These are phyloP conservation scores for Hypericum androsaemum DNA, from an alignment of 345 rosid genomes.

Conservation along the genomic window DNA sequence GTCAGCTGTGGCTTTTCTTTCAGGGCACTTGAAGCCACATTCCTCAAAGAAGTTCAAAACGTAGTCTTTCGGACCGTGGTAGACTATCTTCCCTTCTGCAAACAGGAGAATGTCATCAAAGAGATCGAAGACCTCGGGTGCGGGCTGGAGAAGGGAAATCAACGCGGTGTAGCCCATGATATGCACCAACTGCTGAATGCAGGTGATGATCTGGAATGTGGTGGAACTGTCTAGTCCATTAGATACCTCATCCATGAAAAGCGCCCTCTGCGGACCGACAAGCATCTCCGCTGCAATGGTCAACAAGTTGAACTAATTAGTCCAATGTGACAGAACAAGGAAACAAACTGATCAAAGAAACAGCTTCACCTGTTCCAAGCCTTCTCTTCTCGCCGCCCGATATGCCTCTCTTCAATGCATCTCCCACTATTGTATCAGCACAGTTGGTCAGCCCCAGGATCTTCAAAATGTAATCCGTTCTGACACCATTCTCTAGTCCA, in stretches of 20 bases:
- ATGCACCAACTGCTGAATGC: neutral
- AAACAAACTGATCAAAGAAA: too few relatives aligned
- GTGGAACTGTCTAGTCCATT: conserved; percentile 2
- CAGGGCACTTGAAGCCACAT: neutral
- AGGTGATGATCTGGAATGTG: neutral
- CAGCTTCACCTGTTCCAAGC: neutral
- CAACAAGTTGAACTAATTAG: neutral
- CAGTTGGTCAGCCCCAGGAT: neutral
- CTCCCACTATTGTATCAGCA: neutral
- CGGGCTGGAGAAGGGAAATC: conserved; percentile 4
- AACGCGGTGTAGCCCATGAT: neutral
- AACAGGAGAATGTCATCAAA: neutral
- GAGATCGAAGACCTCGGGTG: conserved; percentile 3
- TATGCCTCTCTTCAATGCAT: conserved; percentile 1
- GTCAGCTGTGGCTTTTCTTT: neutral
- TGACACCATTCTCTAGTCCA: neutral
- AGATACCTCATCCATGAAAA: neutral
- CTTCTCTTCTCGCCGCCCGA: neutral
- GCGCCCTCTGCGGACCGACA: neutral
- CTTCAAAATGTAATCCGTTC: conserved; percentile 2
- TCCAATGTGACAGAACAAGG: neutral
- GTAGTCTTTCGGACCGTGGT: neutral
- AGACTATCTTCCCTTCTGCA: neutral
- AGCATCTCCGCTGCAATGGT: neutral
- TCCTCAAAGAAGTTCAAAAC: neutral